Conservation (phyloP, 2,329 filamentous ascomycete genomes). For the Penicillium griseofulvum region DNA sequence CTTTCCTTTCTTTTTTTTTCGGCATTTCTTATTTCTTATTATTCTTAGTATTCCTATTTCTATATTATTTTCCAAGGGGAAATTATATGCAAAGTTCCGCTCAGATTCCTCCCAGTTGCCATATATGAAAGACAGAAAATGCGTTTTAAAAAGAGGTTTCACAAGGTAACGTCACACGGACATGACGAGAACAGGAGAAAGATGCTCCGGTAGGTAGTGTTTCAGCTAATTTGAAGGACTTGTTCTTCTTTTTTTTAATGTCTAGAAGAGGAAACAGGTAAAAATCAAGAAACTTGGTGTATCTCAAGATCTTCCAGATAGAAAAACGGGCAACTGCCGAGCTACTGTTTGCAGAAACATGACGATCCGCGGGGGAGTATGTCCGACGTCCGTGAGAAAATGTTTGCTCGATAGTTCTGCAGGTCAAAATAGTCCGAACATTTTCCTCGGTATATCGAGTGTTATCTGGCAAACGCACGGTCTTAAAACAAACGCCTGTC, state of each 20-base stretch:
- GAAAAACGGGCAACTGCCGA: slow-evolving; percentile 24
- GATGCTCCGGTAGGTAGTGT: slow-evolving; percentile 16
- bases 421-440: slow-evolving; percentile 22
- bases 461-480: slow-evolving; percentile 15
- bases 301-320: background rate
- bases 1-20: slow-evolving; percentile 4
- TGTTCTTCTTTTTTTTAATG: background rate
- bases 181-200: slow-evolving; percentile 25
- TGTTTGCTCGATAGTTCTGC: slow-evolving; percentile 32
- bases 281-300: background rate
- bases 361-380: slow-evolving; percentile 18
- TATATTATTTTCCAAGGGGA: slow-evolving; percentile 19
- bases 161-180: slow-evolving; percentile 41
- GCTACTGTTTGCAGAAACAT: slow-evolving; percentile 33
- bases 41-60: background rate
- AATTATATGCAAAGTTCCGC: slow-evolving; percentile 35
- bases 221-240: slow-evolving; percentile 23
- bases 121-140: background rate
- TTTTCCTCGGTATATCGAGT: slow-evolving; percentile 17
- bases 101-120: slow-evolving; percentile 16
- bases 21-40: slow-evolving; percentile 5
- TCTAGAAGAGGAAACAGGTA: background rate
- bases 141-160: slow-evolving; percentile 35
- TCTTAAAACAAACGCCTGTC: slow-evolving; percentile 8
- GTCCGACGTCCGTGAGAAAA: slow-evolving; percentile 17